A percentile compares a stretch with the other conserved stretches of the same genome.
Evolutionary conservation across 1,139 yeast genomes (phyloP).

Genomic region (Taiozyma sp.): DNA sequence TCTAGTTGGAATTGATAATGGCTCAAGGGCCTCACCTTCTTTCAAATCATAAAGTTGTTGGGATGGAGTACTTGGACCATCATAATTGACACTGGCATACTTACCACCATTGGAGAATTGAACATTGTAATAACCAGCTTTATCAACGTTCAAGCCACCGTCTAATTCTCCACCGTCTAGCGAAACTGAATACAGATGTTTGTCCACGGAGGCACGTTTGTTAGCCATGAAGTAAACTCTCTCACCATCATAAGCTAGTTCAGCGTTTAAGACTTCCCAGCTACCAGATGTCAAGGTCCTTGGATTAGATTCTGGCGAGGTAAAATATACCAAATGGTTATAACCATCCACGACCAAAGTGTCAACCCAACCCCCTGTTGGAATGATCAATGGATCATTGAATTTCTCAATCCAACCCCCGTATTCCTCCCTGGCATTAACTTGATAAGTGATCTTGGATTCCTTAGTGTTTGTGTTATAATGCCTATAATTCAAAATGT

Average conservation of each 20-base stretch:
- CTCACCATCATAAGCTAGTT: conserved; percentile 45
- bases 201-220: conserved; percentile 42
- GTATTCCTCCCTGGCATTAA: conserved; percentile 41
- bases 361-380: conserved; percentile 59
- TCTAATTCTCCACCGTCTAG: conserved; percentile 22
- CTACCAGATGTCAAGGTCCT: conserved; percentile 45
- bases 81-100: conserved; percentile 47
- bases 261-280: conserved; percentile 57
- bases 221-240: conserved; percentile 58
- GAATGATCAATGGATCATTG: conserved; percentile 27
- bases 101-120: conserved; percentile 56
- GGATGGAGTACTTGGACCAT: conserved; percentile 65
- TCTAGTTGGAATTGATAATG: conserved; percentile 26
- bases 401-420: conserved; percentile 50
- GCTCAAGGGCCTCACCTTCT: conserved; percentile 23
- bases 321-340: conserved; percentile 62
- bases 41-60: conserved; percentile 8
- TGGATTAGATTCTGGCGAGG: conserved; percentile 39
- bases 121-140: conserved; percentile 55
- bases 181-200: conserved; percentile 45
- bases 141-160: conserved; percentile 43
- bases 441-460: conserved; percentile 31
- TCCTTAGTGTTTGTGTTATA: conserved; percentile 33
- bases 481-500: conserved; percentile 45
- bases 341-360: conserved; percentile 48